Evolutionary conservation across 345 rosid genomes (phyloP), one percentile per base, ranked within the genome.

Genomic region (Cardiospermum halicacabum): DNA sequence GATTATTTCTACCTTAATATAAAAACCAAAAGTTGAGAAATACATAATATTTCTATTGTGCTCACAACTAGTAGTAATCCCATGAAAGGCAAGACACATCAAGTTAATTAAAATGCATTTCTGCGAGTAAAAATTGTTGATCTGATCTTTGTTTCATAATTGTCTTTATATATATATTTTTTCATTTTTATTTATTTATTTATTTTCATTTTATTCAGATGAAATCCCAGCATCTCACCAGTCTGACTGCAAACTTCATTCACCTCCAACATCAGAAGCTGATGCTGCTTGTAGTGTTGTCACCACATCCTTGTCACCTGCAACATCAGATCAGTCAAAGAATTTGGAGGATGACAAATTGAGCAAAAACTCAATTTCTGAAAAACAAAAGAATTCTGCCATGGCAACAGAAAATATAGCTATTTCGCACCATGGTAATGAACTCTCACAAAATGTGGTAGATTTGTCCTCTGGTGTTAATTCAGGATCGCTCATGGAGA

Each of bases 201-300:
- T n/a, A n/a, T n/a, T n/a, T n/a, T n/a, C n/a, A n/a, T 60, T 66
- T 68, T 53, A 24, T 73, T 32, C 87, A 89, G 98, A 79, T 75
- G 87, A 62, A 59, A 58, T 74, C 72, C 84, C 82, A 18, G 30
- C 66, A 74, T 54, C 78, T 67, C 74, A 55, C 53, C 72, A 36
- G 37, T 69, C 75, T 11, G 66, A 58, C 65, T 76, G 78, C 72
- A 76, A 82, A 72, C 66, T 76, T 54, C 87, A 78, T 77, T 67
- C 80, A 42, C 78, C 74, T 58, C 79, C 82, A 21, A 78, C 76
- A 74, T 45, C 67, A 71, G 87, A 82, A 73, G 81, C 55, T 26
- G 74, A 58, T 55, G 68, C 68, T 39, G 69, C 76, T 53, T 72
- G 74, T 22, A 58, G 61, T 39, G 55, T 62, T 34, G 60, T 66